These are phyloP conservation scores for Vitellaria paradoxa DNA, from an alignment of 179 eudicot species.

Conservation along the genomic window DNA sequence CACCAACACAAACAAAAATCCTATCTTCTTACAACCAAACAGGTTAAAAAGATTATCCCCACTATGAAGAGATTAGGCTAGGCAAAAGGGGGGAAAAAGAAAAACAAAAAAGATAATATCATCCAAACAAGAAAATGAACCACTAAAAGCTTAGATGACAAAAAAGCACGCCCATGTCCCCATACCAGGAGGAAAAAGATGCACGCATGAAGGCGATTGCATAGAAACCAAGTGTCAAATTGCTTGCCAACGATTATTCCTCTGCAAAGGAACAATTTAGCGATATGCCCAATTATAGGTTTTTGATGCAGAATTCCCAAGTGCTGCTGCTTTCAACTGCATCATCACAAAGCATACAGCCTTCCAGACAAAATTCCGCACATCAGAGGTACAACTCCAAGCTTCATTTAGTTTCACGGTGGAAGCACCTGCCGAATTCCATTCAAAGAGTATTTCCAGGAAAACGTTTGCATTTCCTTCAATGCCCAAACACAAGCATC, in stretches of 20 bases:
- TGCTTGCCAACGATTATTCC: too few relatives aligned
- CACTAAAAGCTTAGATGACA: too few relatives aligned
- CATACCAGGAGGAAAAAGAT: too few relatives aligned
- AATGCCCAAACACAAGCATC: background rate
- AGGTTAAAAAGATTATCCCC: too few relatives aligned
- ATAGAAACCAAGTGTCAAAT: background rate
- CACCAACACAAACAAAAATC: too few relatives aligned
- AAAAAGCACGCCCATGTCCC: too few relatives aligned
- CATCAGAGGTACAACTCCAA: background rate
- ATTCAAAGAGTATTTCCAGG: background rate
- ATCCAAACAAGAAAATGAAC: too few relatives aligned
- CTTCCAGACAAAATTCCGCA: background rate
- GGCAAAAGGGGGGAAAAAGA: too few relatives aligned
- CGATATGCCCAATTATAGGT: background rate
- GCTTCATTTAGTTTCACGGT: background rate
- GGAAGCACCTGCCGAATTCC: background rate
- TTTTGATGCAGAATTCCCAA: background rate
- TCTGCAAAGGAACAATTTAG: background rate
- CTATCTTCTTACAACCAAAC: too few relatives aligned
- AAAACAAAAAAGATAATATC: too few relatives aligned
- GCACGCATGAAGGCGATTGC: too few relatives aligned
- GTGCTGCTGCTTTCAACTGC: slow-evolving; percentile 5
- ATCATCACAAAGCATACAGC: background rate
- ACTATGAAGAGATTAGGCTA: too few relatives aligned
- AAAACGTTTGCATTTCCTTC: background rate